Conservation (phyloP, 1,284 basidiomycete genomes). For the Calocybe gambosa region DNA sequence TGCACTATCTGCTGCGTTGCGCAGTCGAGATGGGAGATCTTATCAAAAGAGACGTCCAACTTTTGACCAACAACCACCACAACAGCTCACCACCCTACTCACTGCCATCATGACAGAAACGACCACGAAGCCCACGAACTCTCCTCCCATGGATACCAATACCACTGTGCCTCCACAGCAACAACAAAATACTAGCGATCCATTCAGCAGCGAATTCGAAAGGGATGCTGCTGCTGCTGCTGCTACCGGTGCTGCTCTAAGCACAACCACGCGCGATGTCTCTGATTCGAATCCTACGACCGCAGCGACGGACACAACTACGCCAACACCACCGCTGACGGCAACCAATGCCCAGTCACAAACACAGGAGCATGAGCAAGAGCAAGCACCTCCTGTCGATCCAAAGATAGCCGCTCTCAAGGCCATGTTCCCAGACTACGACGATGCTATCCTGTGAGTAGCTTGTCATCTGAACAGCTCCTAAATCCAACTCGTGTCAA, state of each 20-base stretch:
- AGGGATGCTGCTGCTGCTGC: neutral
- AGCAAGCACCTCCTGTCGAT: conserved; percentile 22
- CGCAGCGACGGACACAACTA: neutral
- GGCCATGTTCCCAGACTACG: conserved; percentile 77
- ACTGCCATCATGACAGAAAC: conserved; percentile 11
- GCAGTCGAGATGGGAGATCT: too few relatives aligned
- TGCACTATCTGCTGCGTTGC: too few relatives aligned
- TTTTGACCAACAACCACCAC: neutral
- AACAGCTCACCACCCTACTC: conserved; percentile 10
- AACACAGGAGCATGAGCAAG: neutral
- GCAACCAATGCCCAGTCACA: neutral
- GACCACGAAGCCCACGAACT: neutral
- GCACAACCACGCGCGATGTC: neutral
- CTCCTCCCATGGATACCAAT: neutral
- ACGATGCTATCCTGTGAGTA: conserved; percentile 58
- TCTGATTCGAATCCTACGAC: neutral
- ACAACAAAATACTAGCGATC: neutral
- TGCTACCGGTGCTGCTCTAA: neutral
- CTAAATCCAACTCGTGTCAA: conserved; percentile 6
- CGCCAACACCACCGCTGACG: neutral
- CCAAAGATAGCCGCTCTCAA: conserved; percentile 50
- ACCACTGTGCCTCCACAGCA: neutral
- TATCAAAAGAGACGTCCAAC: neutral
- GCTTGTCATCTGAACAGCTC: neutral
- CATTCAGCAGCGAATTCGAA: neutral